Base-by-base conservation (phyloP, 2,329 filamentous ascomycete genomes). In the Colletotrichum noveboracense region DNA sequence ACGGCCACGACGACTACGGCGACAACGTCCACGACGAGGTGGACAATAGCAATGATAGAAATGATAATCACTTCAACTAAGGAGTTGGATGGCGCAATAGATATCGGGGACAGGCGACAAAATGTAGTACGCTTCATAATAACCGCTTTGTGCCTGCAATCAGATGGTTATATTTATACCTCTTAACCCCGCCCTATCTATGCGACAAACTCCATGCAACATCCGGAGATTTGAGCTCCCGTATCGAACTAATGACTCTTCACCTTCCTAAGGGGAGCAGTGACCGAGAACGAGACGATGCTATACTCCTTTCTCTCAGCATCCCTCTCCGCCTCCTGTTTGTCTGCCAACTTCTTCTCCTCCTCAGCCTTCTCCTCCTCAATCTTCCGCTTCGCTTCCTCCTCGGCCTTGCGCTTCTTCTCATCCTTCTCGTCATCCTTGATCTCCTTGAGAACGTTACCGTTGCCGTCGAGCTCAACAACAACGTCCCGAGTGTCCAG, bases 401-500 rank as follows among this genome's bases (percentile, higher is more conserved):
- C 78, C 10, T 78, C 78, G 36, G 82, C 78, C 66, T 83, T 83
- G 10, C 79, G 84, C 52, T 84, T 83, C 2, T 84, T 80, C n/a
- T 86, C 80, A 6, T 84, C 83, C 7, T 86, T 79, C 69, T 85
- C 80, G 5, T 86, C 78, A 58, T 84, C 81, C 21, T 84, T 83
- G 28, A 86, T 77, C 73, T 83, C 82, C 79, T 86, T 85, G 32
- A 89, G 79, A 0, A 86, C 83, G 34, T 87, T 87, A 0, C 89
- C 89, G 7, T 89, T 77, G 0, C 81, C 85, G 61, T 90, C 90
- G 2, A 91, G 82, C 71, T 91, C 89, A 3, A 92, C 89, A 1
- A 92, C 85, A 2, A 90, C 87, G 62, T 92, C 90, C 55, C 85
- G 80, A 1, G 85, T 88, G 78, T 92, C 91, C 4, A 92, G 82